Percentiles rank a stretch among this genome's conserved stretches.
These are phyloP conservation scores for Omphalotus olearius DNA, from an alignment of 1,284 basidiomycete genomes.

Conservation along the genomic window DNA sequence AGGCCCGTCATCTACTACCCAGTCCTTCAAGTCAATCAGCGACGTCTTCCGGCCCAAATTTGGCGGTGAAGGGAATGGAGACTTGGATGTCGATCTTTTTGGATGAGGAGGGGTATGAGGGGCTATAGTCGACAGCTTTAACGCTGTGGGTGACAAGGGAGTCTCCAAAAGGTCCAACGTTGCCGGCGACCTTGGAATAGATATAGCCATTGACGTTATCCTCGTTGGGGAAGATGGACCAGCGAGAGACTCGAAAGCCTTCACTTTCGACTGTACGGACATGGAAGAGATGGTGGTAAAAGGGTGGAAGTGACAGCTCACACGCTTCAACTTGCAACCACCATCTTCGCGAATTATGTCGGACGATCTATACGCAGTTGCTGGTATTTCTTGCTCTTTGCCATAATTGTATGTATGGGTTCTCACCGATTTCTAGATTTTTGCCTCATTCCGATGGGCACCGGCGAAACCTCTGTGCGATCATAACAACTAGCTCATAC, in stretches of 20 bases:
- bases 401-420: not conserved
- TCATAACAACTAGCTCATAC: not conserved
- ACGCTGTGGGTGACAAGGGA: slow-evolving; percentile 42
- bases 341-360: slow-evolving; percentile 25
- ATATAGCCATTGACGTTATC: not conserved
- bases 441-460: slow-evolving; percentile 80
- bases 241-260: slow-evolving; percentile 6
- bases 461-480: slow-evolving; percentile 61
- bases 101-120: slow-evolving; percentile 25
- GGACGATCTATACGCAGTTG: slow-evolving; percentile 62
- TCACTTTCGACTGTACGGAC: slow-evolving; percentile 4
- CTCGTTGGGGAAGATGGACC: not conserved
- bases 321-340: slow-evolving; percentile 9
- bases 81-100: slow-evolving; percentile 23
- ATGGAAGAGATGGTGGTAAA: not conserved
- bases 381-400: slow-evolving; percentile 35
- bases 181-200: not conserved
- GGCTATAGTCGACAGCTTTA: slow-evolving; percentile 28
- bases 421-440: slow-evolving; percentile 50
- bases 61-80: slow-evolving; percentile 48
- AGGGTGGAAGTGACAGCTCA: slow-evolving; percentile 9
- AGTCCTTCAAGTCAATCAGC: slow-evolving; percentile 69
- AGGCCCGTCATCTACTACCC: slow-evolving; percentile 63
- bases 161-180: slow-evolving; percentile 33
- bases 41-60: slow-evolving; percentile 55